Evolutionary conservation across 345 rosid species (phyloP).

Genomic region (Sisymbrium irio): DNA sequence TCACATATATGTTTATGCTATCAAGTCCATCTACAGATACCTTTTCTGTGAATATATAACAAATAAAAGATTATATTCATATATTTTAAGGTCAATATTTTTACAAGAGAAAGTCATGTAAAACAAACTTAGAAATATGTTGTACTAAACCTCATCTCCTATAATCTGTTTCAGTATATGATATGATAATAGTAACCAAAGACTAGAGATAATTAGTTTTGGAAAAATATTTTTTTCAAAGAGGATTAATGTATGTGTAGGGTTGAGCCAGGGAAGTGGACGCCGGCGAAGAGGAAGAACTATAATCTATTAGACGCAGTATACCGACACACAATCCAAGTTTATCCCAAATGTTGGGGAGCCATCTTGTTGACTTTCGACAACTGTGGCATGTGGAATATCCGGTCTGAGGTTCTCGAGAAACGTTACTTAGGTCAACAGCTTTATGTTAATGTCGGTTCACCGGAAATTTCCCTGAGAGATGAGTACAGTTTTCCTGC

Average conservation of each 20-base stretch:
- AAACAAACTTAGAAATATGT: neutral
- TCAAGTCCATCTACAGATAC: too few relatives aligned
- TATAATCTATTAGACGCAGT: slow-evolving; percentile 72
- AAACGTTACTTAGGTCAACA: slow-evolving; percentile 62
- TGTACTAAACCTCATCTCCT: neutral
- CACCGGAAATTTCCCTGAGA: slow-evolving; percentile 50
- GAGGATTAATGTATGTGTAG: slow-evolving; percentile 28
- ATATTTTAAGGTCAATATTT: too few relatives aligned
- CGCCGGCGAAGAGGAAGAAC: slow-evolving; percentile 47
- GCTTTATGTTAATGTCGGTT: slow-evolving; percentile 50
- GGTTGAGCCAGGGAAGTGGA: slow-evolving; percentile 67
- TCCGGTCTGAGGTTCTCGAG: slow-evolving; percentile 56
- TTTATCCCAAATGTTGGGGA: slow-evolving; percentile 73
- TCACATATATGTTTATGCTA: neutral
- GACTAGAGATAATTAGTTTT: neutral
- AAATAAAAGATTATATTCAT: too few relatives aligned
- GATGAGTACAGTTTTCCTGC: slow-evolving; percentile 77
- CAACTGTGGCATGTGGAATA: slow-evolving; percentile 83
- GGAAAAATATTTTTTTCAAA: neutral
- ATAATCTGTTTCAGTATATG: neutral
- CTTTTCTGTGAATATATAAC: too few relatives aligned
- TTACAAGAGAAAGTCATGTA: too few relatives aligned
- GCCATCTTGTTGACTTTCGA: slow-evolving; percentile 68
- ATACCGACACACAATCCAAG: slow-evolving; percentile 63
- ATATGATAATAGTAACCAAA: neutral